Conservation (phyloP, 768 basidiomycete species). For the Rhodotorula kratochvilovae region DNA sequence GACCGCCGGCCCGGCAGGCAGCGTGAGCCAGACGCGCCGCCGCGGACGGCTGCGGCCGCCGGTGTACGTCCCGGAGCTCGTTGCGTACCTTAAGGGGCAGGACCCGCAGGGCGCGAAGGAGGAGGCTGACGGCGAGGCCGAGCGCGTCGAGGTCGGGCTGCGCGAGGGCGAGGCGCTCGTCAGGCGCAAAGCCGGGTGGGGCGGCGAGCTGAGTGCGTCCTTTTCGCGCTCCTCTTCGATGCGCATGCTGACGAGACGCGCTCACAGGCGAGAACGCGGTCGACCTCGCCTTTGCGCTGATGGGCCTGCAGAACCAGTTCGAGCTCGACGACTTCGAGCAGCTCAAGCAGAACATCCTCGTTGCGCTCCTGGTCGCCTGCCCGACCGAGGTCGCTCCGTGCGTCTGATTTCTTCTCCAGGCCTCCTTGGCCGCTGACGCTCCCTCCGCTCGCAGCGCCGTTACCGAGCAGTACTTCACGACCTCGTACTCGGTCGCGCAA, state of each 20-base stretch:
- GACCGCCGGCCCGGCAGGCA: neutral
- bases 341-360: constrained; percentile 69
- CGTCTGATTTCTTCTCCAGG: constrained; percentile 48
- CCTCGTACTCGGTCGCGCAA: constrained; percentile 82
- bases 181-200: constrained; percentile 74
- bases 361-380: constrained; percentile 72
- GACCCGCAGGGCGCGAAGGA: constrained; percentile 51
- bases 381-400: constrained; percentile 77
- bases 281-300: constrained; percentile 66
- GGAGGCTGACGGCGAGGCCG: constrained; percentile 63
- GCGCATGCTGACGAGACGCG: neutral
- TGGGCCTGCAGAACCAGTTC: constrained; percentile 75
- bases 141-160: constrained; percentile 74
- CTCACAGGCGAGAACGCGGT: constrained; percentile 84
- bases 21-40: constrained; percentile 72
- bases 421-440: neutral
- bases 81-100: constrained; percentile 63
- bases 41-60: constrained; percentile 68
- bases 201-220: constrained; percentile 75
- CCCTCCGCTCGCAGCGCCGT: constrained; percentile 56
- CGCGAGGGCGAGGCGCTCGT: constrained; percentile 75
- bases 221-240: neutral
- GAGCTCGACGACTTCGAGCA: constrained; percentile 73
- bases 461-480: constrained; percentile 88
- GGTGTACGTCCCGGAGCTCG: constrained; percentile 82